Evolutionary conservation across 2,329 filamentous ascomycete genomes (phyloP).

Genomic region (Fusarium poae): DNA sequence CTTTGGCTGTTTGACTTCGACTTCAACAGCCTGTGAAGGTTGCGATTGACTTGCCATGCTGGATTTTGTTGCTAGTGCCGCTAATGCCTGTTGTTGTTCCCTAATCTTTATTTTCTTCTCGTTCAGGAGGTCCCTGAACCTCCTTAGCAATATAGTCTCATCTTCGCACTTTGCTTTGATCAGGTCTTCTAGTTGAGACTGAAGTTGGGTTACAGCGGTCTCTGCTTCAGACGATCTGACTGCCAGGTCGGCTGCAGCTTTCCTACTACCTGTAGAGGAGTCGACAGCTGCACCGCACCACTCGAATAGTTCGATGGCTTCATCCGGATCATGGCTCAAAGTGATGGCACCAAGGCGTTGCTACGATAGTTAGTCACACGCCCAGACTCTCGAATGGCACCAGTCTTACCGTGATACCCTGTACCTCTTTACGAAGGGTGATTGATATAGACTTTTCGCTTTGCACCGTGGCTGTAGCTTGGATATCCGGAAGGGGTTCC

Average conservation of each 20-base stretch:
- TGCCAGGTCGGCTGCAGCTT: conserved; percentile 59
- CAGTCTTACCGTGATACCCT: conserved; percentile 74
- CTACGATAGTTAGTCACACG: conserved; percentile 56
- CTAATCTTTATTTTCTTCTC: conserved; percentile 85
- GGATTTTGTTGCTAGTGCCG: conserved; percentile 58
- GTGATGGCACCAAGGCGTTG: conserved; percentile 77
- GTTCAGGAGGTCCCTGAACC: conserved; percentile 78
- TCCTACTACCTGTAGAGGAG: conserved; percentile 60
- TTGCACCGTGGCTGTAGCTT: conserved; percentile 70
- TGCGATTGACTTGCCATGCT: conserved; percentile 50
- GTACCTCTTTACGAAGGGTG: conserved; percentile 73
- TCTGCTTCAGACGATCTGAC: conserved; percentile 64
- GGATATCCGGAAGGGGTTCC: conserved; percentile 65
- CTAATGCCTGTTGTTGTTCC: conserved; percentile 75
- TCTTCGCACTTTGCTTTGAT: conserved; percentile 74
- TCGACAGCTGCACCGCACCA: conserved; percentile 75
- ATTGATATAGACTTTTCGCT: conserved; percentile 67
- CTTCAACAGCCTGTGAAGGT: conserved; percentile 41
- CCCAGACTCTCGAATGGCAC: conserved; percentile 27
- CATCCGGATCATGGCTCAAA: conserved; percentile 67
- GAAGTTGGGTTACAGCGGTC: conserved; percentile 68
- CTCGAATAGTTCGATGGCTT: conserved; percentile 74
- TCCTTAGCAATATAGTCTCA: conserved; percentile 75
- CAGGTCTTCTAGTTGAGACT: conserved; percentile 74
- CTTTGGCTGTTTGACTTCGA: conserved; percentile 28